Conservation (phyloP, 2,329 filamentous ascomycete species). For the Sclerotinia glacialis region DNA sequence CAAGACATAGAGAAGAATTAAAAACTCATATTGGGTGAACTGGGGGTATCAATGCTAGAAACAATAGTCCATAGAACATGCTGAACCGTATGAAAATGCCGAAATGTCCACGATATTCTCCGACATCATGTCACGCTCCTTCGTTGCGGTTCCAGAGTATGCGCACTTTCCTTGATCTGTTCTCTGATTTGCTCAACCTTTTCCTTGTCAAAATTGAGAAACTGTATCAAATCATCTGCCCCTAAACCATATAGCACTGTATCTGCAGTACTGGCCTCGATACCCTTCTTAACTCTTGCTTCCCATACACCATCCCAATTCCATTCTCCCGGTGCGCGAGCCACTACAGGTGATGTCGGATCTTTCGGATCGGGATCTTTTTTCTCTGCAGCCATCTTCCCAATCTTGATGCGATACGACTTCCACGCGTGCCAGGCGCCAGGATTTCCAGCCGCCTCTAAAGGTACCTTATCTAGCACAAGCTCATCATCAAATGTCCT, state of each 20-base stretch:
- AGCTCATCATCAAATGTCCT: constrained; percentile 75
- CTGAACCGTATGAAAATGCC: constrained; percentile 1
- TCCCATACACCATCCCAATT: constrained; percentile 99
- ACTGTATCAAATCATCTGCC: constrained; percentile 70
- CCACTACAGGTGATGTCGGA: constrained; percentile 7
- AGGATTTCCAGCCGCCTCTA: constrained; percentile 82
- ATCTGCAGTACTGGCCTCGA: constrained; percentile 76
- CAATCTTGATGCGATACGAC: constrained; percentile 58
- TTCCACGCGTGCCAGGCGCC: constrained; percentile 95
- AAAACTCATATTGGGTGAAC: constrained; percentile 10
- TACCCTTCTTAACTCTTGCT: constrained; percentile 75
- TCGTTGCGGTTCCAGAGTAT: constrained; percentile 42
- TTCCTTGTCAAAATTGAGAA: constrained; percentile 59
- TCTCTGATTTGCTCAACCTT: constrained; percentile 58
- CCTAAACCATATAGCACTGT: constrained; percentile 70
- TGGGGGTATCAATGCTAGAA: constrained; percentile 20
- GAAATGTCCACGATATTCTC: constrained; percentile 34
- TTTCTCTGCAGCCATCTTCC: constrained; percentile 31
- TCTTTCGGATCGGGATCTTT: constrained; percentile 10
- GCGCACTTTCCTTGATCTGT: constrained; percentile 49
- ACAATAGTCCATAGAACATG: constrained; percentile 15
- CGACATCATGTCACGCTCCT: constrained; percentile 29
- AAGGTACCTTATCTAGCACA: constrained; percentile 73
- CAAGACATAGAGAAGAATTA: neutral
- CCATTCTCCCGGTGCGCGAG: constrained; percentile 74